These are phyloP conservation scores for Cichorium intybus DNA, from an alignment of 140 eudicot genomes.

Conservation along the genomic window DNA sequence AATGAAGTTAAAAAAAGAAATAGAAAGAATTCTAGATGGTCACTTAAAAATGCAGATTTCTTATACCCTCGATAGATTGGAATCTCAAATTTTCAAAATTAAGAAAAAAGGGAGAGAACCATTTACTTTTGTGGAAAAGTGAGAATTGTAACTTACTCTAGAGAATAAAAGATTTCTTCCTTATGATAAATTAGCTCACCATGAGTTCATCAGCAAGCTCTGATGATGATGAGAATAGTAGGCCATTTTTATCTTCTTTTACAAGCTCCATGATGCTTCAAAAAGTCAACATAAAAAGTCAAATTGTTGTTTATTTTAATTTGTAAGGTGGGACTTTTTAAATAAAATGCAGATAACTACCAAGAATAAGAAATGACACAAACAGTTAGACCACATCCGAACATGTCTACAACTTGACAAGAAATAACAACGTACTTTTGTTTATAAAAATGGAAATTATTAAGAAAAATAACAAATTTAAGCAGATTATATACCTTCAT, in stretches of 20 bases:
- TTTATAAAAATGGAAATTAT: neutral
- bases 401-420: conserved; percentile 84
- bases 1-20: no score
- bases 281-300: neutral
- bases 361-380: conserved; percentile 92
- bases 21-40: no score
- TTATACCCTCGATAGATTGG: no score
- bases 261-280: conserved; percentile 91
- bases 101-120: no score
- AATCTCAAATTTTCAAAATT: no score
- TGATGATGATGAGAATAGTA: conserved; percentile 84
- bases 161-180: neutral
- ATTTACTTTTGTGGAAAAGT: no score
- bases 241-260: conserved; percentile 71
- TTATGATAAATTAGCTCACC: conserved; percentile 26
- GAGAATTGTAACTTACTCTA: no score
- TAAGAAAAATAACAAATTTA: neutral
- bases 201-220: conserved; percentile 84
- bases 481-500: conserved; percentile 63
- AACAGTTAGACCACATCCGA: conserved; percentile 93
- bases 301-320: neutral
- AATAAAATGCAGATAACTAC: conserved; percentile 31
- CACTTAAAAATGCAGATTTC: no score
- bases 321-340: neutral
- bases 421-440: neutral